Conservation (phyloP, 1,139 yeast genomes). For the Kodamaea arcana region DNA sequence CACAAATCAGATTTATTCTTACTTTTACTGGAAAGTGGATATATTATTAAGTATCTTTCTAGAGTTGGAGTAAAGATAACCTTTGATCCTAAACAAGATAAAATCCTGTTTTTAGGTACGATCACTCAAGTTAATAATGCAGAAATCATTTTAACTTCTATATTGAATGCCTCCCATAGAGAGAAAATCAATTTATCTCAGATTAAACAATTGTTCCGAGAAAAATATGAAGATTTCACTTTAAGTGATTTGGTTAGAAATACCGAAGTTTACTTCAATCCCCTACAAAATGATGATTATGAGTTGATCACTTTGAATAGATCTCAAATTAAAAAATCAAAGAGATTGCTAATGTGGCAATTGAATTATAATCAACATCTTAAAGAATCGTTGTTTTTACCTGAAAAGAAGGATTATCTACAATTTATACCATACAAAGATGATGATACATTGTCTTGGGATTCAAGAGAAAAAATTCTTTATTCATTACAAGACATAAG, state of each 20-base stretch:
- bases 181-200: conserved; percentile 30
- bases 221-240: conserved; percentile 25
- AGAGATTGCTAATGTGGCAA: conserved; percentile 37
- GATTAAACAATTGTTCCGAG: conserved; percentile 21
- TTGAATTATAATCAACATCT: conserved; percentile 33
- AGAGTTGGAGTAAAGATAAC: conserved; percentile 53
- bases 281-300: conserved; percentile 21
- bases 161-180: conserved; percentile 31
- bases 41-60: conserved; percentile 45
- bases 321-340: conserved; percentile 29
- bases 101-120: conserved; percentile 27
- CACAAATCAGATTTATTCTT: conserved; percentile 45
- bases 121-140: conserved; percentile 32
- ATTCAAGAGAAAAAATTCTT: conserved; percentile 16
- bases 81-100: conserved; percentile 23
- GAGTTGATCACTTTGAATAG: conserved; percentile 28
- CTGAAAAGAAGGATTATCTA: conserved; percentile 8
- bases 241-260: conserved; percentile 24
- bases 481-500: conserved; percentile 1
- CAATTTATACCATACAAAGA: conserved; percentile 27
- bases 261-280: conserved; percentile 35
- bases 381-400: conserved; percentile 18
- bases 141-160: conserved; percentile 27
- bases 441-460: conserved; percentile 35
- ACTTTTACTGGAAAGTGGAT: conserved; percentile 45